Percentiles rank a stretch among this genome's conserved stretches.
phyloP scores from a whole-genome alignment of 2,329 filamentous ascomycete genomes.

The Fusarium palustre region DNA sequence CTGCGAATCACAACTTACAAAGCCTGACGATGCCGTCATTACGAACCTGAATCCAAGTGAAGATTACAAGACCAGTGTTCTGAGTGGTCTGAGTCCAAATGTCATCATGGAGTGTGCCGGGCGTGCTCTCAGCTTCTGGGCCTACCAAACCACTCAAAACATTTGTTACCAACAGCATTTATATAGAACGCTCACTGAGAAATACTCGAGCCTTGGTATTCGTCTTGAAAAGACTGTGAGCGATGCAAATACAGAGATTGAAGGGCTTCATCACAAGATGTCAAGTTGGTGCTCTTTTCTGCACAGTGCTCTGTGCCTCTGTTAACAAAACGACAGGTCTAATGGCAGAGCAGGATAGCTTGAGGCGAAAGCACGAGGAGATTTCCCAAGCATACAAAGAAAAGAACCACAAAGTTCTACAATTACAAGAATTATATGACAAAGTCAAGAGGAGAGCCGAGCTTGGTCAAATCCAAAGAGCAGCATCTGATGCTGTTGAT shows the following conservation, averaged over 20 bases:
- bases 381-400: slow-evolving; percentile 74
- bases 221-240: slow-evolving; percentile 79
- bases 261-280: slow-evolving; percentile 72
- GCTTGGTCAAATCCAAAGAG: slow-evolving; percentile 65
- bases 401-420: slow-evolving; percentile 75
- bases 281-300: slow-evolving; percentile 59
- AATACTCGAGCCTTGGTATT: slow-evolving; percentile 71
- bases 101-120: slow-evolving; percentile 89
- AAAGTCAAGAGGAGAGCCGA: slow-evolving; percentile 68
- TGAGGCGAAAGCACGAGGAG: slow-evolving; percentile 79
- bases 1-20: slow-evolving; percentile 75
- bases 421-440: slow-evolving; percentile 74
- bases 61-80: slow-evolving; percentile 88
- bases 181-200: slow-evolving; percentile 77
- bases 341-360: slow-evolving; percentile 69
- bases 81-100: slow-evolving; percentile 84
- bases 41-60: slow-evolving; percentile 82
- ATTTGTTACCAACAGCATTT: slow-evolving; percentile 83
- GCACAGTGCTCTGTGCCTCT: neutral
- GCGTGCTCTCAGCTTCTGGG: slow-evolving; percentile 84
- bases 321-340: slow-evolving; percentile 57
- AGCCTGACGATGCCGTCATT: slow-evolving; percentile 79
- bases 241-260: slow-evolving; percentile 80
- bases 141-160: slow-evolving; percentile 86
- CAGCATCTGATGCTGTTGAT: slow-evolving; percentile 61